Percentiles rank a stretch among this genome's conserved stretches.
phyloP scores from a whole-genome alignment of 1,284 basidiomycete genomes.

The Sphaerobolus stellatus region DNA sequence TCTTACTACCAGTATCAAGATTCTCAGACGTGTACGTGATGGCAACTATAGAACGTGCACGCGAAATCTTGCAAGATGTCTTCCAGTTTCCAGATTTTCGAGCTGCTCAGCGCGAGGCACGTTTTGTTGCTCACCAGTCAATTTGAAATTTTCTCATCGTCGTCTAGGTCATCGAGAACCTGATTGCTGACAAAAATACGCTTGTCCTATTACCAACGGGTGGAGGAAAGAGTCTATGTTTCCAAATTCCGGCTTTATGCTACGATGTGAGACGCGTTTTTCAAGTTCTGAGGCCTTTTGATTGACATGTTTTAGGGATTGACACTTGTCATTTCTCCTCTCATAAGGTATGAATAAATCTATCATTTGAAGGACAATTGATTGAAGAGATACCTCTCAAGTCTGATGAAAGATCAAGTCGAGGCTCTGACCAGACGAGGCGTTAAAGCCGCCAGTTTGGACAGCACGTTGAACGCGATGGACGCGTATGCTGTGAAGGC shows the following conservation, averaged over 20 bases:
- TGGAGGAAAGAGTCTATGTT: constrained; percentile 48
- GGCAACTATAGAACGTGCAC: neutral
- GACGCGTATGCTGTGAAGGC: constrained; percentile 30
- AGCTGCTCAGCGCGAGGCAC: neutral
- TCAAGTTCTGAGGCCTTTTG: neutral
- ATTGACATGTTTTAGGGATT: constrained; percentile 48
- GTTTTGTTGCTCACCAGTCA: too few species aligned
- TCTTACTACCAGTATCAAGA: too few species aligned
- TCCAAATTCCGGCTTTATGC: constrained; percentile 67
- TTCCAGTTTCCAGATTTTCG: neutral
- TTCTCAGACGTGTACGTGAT: too few species aligned
- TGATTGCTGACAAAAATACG: constrained; percentile 40
- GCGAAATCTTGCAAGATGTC: neutral
- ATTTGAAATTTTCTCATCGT: neutral
- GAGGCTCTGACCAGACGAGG: constrained; percentile 46
- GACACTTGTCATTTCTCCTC: constrained; percentile 69
- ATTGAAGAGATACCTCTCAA: too few species aligned
- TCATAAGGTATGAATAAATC: constrained; percentile 37
- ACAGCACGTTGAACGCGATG: constrained; percentile 48
- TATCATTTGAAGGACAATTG: too few species aligned
- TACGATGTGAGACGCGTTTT: constrained; percentile 28
- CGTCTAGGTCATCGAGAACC: constrained; percentile 34
- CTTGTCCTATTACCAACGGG: constrained; percentile 41
- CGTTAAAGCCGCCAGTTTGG: constrained; percentile 63
- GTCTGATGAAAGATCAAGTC: constrained; percentile 52